These are phyloP conservation scores for Rehmannia glutinosa DNA, from an alignment of 257 asterid genomes.

Conservation along the genomic window DNA sequence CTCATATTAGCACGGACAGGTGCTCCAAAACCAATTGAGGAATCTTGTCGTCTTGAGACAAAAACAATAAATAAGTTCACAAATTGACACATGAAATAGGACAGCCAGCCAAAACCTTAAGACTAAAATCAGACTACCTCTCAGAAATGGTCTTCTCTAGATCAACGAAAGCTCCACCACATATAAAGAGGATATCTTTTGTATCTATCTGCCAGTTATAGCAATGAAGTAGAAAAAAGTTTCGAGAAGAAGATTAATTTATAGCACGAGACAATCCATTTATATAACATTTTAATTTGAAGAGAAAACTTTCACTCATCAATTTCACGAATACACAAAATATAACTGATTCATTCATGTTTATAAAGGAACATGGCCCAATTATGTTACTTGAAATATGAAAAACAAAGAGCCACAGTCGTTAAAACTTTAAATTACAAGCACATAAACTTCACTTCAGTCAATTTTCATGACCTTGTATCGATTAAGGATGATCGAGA, in stretches of 20 bases:
- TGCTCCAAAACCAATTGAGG: conserved; percentile 95
- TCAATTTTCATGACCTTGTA: background rate
- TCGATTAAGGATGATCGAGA: background rate
- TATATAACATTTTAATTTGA: background rate
- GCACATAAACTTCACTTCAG: background rate
- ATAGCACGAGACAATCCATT: background rate
- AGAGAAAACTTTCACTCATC: background rate
- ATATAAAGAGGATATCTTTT: conserved; percentile 75
- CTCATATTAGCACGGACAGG: conserved; percentile 78
- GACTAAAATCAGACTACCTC: conserved; percentile 44
- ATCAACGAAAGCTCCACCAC: conserved; percentile 94
- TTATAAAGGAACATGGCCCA: background rate
- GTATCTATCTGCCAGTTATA: conserved; percentile 64
- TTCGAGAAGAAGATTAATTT: background rate
- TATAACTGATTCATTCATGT: background rate
- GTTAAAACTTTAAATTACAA: background rate
- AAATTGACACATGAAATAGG: background rate
- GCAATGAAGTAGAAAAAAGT: conserved; percentile 17
- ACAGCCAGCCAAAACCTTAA: conserved; percentile 10
- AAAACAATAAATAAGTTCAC: conserved; percentile 19
- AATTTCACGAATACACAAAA: background rate
- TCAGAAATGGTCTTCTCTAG: conserved; percentile 90
- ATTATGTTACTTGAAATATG: background rate
- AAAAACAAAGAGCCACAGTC: background rate
- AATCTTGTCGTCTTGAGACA: conserved; percentile 66